phyloP scores from a whole-genome alignment of 441 rosid species.

The Croton laevigatus region DNA sequence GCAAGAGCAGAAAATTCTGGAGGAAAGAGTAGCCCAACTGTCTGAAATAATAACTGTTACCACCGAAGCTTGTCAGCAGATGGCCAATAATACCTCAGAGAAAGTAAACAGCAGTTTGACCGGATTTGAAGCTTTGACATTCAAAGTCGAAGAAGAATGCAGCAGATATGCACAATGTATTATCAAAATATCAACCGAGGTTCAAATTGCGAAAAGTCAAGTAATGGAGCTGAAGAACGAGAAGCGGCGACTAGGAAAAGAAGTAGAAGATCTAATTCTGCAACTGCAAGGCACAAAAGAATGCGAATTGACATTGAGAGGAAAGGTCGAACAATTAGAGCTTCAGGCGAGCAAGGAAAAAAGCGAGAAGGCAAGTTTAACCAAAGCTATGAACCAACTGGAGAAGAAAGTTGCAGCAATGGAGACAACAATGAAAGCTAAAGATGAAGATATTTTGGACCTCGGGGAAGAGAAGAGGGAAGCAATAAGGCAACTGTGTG shows the following conservation, averaged over 20 bases:
- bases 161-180: constrained; percentile 36
- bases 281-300: constrained; percentile 40
- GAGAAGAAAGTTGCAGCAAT: constrained; percentile 40
- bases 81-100: constrained; percentile 45
- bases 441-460: constrained; percentile 43
- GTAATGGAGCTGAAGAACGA: constrained; percentile 37
- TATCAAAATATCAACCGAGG: constrained; percentile 36
- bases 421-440: constrained; percentile 45
- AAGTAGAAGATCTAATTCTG: constrained; percentile 30
- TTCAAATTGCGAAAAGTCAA: constrained; percentile 41
- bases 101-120: constrained; percentile 32
- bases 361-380: constrained; percentile 45
- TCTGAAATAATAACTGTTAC: constrained; percentile 37
- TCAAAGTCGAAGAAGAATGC: constrained; percentile 40
- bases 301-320: constrained; percentile 35
- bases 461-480: constrained; percentile 89
- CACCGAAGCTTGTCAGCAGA: constrained; percentile 39
- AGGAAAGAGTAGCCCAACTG: constrained; percentile 42
- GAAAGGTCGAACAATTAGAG: constrained; percentile 44
- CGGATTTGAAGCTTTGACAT: constrained; percentile 37
- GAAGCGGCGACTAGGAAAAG: constrained; percentile 33
- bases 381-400: constrained; percentile 31
- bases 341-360: constrained; percentile 41
- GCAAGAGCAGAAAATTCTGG: constrained; percentile 55
- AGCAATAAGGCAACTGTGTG: constrained; percentile 88